Percentiles rank a stretch among this genome's conserved stretches.
Evolutionary conservation across 108 stramenopile genomes (phyloP).

Genomic region (Thalassiosira profunda): DNA sequence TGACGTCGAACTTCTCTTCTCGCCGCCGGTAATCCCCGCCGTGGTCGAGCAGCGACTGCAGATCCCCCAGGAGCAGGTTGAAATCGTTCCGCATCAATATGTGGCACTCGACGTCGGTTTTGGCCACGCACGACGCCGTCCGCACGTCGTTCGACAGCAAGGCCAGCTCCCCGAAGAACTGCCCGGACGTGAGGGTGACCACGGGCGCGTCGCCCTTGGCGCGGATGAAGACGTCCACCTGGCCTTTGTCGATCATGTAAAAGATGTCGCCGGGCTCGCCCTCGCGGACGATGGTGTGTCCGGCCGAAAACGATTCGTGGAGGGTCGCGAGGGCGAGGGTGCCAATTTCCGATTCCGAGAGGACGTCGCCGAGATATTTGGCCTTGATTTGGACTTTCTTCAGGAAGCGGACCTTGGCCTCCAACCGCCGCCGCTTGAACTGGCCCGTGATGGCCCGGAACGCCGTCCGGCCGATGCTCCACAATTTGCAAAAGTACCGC

Average conservation of each 20-base stretch:
- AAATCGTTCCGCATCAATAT: slow-evolving; percentile 70
- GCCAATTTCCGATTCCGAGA: slow-evolving; percentile 41
- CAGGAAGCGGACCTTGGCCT: slow-evolving; percentile 53
- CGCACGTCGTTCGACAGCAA: slow-evolving; percentile 39
- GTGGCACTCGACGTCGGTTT: slow-evolving; percentile 39
- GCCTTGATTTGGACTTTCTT: slow-evolving; percentile 52
- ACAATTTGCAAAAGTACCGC: slow-evolving; percentile 52
- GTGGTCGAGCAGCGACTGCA: slow-evolving; percentile 62
- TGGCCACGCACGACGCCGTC: slow-evolving; percentile 55
- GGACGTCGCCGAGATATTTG: slow-evolving; percentile 42
- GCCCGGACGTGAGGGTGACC: slow-evolving; percentile 33
- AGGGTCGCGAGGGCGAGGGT: slow-evolving; percentile 36
- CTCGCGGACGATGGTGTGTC: slow-evolving; percentile 45
- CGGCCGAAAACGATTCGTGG: slow-evolving; percentile 24
- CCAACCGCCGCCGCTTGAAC: slow-evolving; percentile 44
- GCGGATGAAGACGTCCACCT: slow-evolving; percentile 41
- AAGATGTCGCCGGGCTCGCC: slow-evolving; percentile 56
- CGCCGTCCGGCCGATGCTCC: slow-evolving; percentile 61
- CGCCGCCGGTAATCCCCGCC: slow-evolving; percentile 3
- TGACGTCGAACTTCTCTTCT: slow-evolving; percentile 3
- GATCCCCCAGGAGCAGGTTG: slow-evolving; percentile 55
- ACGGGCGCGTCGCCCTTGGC: slow-evolving; percentile 29
- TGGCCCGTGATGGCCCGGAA: slow-evolving; percentile 58
- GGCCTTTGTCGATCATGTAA: slow-evolving; percentile 60
- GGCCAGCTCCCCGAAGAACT: slow-evolving; percentile 57